phyloP scores from a whole-genome alignment of 495 filamentous ascomycete genomes.

The Terfezia claveryi region DNA sequence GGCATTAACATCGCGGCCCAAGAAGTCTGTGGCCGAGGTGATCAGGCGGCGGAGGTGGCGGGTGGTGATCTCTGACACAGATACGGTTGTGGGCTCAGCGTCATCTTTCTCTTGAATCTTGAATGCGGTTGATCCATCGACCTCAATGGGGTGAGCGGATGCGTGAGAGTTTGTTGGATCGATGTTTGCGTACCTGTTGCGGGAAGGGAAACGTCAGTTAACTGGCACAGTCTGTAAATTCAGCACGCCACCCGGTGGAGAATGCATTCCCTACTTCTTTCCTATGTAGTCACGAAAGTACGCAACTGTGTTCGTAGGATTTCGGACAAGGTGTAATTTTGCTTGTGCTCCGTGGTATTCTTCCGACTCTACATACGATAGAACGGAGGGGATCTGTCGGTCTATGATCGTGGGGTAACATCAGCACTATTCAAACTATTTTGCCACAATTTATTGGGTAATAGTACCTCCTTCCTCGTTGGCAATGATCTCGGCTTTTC shows the following conservation, averaged over 20 bases:
- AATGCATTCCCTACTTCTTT: slow-evolving; percentile 40
- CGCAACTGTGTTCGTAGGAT: slow-evolving; percentile 75
- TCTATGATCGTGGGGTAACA: slow-evolving; percentile 29
- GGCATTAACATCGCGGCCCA: slow-evolving; percentile 76
- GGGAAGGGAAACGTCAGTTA: not conserved
- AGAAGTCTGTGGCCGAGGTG: slow-evolving; percentile 67
- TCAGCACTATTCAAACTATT: slow-evolving; percentile 1
- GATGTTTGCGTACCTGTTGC: slow-evolving; percentile 26
- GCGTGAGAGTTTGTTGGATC: slow-evolving; percentile 87
- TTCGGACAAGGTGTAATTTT: slow-evolving; percentile 76
- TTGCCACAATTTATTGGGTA: slow-evolving; percentile 1
- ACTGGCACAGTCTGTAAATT: slow-evolving; percentile 1
- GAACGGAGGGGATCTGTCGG: slow-evolving; percentile 82
- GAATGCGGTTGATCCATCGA: slow-evolving; percentile 55
- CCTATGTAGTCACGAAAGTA: slow-evolving; percentile 93
- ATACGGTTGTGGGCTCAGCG: slow-evolving; percentile 45
- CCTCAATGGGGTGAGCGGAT: slow-evolving; percentile 70
- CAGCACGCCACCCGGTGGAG: not conserved
- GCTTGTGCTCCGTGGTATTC: slow-evolving; percentile 94
- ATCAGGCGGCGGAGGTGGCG: slow-evolving; percentile 67
- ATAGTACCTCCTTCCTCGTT: slow-evolving; percentile 89
- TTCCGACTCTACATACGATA: slow-evolving; percentile 86
- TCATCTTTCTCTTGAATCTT: slow-evolving; percentile 53
- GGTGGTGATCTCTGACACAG: slow-evolving; percentile 66
- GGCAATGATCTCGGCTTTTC: slow-evolving; percentile 91